Percentiles rank a stretch among this genome's conserved stretches.
Conservation (phyloP, 306 rosid species). For the Benincasa hispida region DNA sequence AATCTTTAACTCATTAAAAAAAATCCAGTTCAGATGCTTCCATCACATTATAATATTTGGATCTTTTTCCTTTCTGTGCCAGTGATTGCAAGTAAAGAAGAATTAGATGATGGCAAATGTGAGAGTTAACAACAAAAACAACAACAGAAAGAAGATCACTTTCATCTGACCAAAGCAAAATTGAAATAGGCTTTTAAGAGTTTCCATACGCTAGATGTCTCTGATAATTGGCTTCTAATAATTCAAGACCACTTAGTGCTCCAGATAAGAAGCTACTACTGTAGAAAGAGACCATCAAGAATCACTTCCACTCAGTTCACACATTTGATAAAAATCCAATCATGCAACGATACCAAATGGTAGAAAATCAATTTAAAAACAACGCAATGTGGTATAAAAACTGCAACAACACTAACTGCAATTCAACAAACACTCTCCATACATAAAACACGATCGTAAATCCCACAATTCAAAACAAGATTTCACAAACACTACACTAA, state of each 20-base stretch:
- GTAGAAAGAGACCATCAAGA: not conserved
- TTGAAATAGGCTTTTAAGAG: not conserved
- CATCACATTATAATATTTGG: not conserved
- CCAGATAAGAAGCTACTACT: not conserved
- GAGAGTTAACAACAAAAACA: not conserved
- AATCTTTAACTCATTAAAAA: not conserved
- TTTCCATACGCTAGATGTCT: not conserved
- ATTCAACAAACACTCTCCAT: not conserved
- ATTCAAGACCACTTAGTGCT: not conserved
- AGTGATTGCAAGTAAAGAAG: not conserved
- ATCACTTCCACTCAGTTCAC: not conserved
- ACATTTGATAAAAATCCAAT: not conserved
- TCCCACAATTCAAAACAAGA: not conserved
- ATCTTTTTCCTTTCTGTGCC: not conserved
- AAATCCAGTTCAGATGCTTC: not conserved
- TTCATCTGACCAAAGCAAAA: not conserved
- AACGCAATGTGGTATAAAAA: not conserved
- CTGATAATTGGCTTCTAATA: not conserved
- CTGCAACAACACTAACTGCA: not conserved
- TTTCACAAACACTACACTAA: not conserved
- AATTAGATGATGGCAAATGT: not conserved
- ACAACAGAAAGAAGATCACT: not conserved
- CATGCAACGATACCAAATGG: not conserved
- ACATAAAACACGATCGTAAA: not conserved
- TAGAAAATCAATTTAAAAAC: not conserved